These are phyloP conservation scores for Mycena rosella DNA, from an alignment of 768 basidiomycete genomes.

Conservation along the genomic window DNA sequence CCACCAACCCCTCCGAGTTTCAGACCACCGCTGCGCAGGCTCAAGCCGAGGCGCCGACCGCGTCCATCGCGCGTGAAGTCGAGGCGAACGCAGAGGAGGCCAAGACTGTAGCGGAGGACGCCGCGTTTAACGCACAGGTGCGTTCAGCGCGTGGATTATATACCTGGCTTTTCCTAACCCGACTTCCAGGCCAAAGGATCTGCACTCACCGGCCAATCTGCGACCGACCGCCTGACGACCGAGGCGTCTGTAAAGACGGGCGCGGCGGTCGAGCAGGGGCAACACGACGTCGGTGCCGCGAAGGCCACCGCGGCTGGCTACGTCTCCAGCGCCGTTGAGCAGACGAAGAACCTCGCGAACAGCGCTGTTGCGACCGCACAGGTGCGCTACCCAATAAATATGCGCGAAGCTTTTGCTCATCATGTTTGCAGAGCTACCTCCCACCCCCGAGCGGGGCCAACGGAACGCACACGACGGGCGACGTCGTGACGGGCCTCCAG, in stretches of 20 bases:
- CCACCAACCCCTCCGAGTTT: constrained; percentile 48
- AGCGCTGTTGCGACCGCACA: constrained; percentile 60
- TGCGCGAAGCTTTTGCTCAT: background rate
- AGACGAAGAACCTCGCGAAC: constrained; percentile 63
- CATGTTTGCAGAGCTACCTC: constrained; percentile 35
- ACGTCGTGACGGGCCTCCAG: constrained; percentile 48
- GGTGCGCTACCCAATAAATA: constrained; percentile 42
- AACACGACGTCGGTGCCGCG: constrained; percentile 60
- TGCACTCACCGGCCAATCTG: constrained; percentile 46
- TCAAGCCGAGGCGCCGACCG: constrained; percentile 60
- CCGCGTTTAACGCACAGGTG: constrained; percentile 62
- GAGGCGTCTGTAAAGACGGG: constrained; percentile 59
- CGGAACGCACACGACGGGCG: constrained; percentile 33
- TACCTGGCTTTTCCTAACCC: too few species aligned
- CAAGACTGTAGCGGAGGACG: constrained; percentile 62
- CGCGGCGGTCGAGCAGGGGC: constrained; percentile 69
- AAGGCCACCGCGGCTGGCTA: constrained; percentile 62
- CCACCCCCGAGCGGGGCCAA: constrained; percentile 36
- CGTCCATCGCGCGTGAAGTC: constrained; percentile 56
- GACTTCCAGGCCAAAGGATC: constrained; percentile 45
- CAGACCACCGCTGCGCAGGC: constrained; percentile 70
- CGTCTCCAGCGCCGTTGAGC: too few species aligned
- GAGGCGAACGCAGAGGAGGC: constrained; percentile 60
- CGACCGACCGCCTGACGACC: constrained; percentile 51
- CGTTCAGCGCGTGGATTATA: too few species aligned